Evolutionary conservation across 306 rosid genomes (phyloP).

Genomic region (cucumber (Cucumis sativus)): Cucumber_9930_V3 NC_026659.2:204501-205000

Average conservation of each 20-base stretch:
- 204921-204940: neutral
- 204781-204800: neutral
- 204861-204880: neutral
- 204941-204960: neutral
- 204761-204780: neutral
- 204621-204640: neutral
- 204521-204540: neutral
- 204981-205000: neutral
- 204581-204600: neutral
- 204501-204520: neutral
- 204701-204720: neutral
- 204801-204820: neutral
- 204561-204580: neutral
- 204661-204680: neutral
- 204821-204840: neutral
- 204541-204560: neutral
- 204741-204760: neutral
- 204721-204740: neutral
- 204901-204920: neutral
- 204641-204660: neutral
- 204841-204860: neutral
- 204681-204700: neutral
- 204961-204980: neutral
- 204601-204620: neutral
- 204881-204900: neutral